These are phyloP conservation scores for Pseudopithomyces maydicus DNA, from an alignment of 2,329 filamentous ascomycete genomes.

Conservation along the genomic window DNA sequence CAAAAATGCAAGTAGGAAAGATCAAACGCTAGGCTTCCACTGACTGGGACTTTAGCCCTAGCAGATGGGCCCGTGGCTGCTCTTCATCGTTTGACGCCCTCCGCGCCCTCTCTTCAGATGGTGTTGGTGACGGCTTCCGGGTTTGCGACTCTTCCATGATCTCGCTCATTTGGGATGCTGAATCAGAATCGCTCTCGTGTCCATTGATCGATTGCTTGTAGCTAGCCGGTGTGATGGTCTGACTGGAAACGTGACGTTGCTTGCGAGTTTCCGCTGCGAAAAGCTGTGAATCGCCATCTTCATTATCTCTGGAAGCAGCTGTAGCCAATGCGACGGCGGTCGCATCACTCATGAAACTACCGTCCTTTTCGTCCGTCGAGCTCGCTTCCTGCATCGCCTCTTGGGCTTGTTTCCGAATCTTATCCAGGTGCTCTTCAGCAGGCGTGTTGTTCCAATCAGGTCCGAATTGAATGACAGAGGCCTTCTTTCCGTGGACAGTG, in stretches of 20 bases:
- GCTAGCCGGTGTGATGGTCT: constrained; percentile 41
- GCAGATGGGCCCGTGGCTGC: constrained; percentile 16
- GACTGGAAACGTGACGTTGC: constrained; percentile 41
- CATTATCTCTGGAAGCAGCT: constrained; percentile 20
- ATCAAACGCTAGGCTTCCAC: constrained; percentile 20
- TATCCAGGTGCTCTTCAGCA: constrained; percentile 43
- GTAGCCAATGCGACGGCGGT: constrained; percentile 24
- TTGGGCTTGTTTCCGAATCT: constrained; percentile 44
- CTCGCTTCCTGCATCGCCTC: constrained; percentile 32
- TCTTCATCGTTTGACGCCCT: constrained; percentile 19
- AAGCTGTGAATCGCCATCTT: constrained; percentile 27
- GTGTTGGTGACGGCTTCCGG: constrained; percentile 22
- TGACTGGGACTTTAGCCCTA: constrained; percentile 14
- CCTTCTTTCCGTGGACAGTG: constrained; percentile 96
- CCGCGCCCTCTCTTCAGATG: constrained; percentile 14
- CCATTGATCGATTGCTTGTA: constrained; percentile 31
- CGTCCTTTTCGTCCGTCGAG: constrained; percentile 33
- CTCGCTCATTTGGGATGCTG: constrained; percentile 39
- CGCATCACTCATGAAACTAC: constrained; percentile 29
- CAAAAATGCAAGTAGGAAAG: constrained; percentile 16
- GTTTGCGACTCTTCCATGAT: constrained; percentile 34
- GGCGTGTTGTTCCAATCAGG: constrained; percentile 75
- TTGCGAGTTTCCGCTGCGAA: constrained; percentile 35
- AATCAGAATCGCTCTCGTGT: constrained; percentile 26
- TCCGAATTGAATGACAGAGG: constrained; percentile 94